Evolutionary conservation across 1,284 basidiomycete genomes (phyloP), one percentile per base, ranked within the genome.

Genomic region (Schizophyllum amplum): DNA sequence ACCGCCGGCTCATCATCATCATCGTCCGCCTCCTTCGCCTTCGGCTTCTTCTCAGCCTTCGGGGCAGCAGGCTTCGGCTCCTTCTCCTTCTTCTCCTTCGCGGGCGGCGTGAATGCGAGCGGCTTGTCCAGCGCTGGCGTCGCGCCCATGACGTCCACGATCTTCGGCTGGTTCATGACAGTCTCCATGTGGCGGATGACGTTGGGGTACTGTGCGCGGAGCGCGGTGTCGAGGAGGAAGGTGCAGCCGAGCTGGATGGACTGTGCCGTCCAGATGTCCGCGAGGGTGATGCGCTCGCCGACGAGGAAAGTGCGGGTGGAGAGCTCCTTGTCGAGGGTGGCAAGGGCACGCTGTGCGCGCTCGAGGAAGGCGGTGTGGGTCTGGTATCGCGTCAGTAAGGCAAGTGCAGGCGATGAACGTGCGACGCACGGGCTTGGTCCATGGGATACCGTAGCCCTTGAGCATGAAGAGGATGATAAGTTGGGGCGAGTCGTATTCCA

Each of bases 281-380:
- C 96, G 55, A 96, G 80, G 60, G 94, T 93, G 79, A 98, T 87
- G 66, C 95, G 92, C 72, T 98, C 92, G 66, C 87, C 88, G 57
- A 94, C 94, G 66, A 98, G 82, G 84, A 87, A 98, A 56, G 96
- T 99, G 68, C 83, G 84, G 61, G 82, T 79, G 58, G 80, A 71
- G 67, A 98, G 84, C 75, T 90, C 80, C 54, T 76, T 72, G 68
- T 98, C 83, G 62, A 98, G 78, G 63, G 81, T 83, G 56, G 74
- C 75, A 54, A 92, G 76, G 24, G 79, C 71, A 59, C 81, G 82
- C 48, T 71, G 64, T 61, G 82, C 75, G 52, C 77, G 78, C 55
- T 89, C 84, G 24, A 73, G 65, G 59, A 82, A 66, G 53, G 61
- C 60, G 56, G 68, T 79, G 70, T 88, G 85, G 61, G 80, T 69